Base-by-base conservation (phyloP, 1,139 yeast genomes). In the Yamadazyma sp. region DNA sequence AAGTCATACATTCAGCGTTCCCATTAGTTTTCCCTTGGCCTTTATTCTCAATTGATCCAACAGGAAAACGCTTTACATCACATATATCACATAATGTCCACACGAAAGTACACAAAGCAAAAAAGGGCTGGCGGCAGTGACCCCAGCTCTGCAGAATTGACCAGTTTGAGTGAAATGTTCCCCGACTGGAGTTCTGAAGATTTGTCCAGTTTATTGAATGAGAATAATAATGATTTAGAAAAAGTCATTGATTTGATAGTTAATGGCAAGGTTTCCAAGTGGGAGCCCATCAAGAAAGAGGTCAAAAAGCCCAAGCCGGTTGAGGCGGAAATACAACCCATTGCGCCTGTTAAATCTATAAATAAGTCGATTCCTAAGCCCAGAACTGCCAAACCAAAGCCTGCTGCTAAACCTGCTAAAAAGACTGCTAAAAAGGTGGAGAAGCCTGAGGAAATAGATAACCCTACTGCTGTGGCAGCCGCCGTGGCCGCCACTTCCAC, bases 141-240 rank as follows among this genome's bases (percentile, higher is more conserved):
- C 33, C 29, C 46, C 24, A 23, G 12, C 14, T 27, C 36, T 4
- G 25, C 40, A 17, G 70, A 68, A 47, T 70, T 88, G 52, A 65
- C 73, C 44, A 77, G 85, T 35, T 76, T 92, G 55, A 66, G 74
- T 40, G 97, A 92, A 61, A 73, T 92, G 73, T 90, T 92, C 69
- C 96, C 97, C 30, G 96, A 87, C 58, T 92, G 98, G 98, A 79
- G 87, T 41, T 72, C 77, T 38, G 96, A 86, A 32, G 98, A 92
- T 59, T 79, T 92, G 60, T 67, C 75, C 38, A 78, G 84, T 39
- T 81, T 88, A 43, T 79, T 90, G 50, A 71, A 73, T 43, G 97
- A 92, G 62, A 78, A 85, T 51, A 59, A 65, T 44, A 75, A 82
- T 50, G 89, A 86, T 56, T 71, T 88, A 50, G 95, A 86, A 56